phyloP scores from a whole-genome alignment of 208 protist species.

The Borovskyia barvae region DNA sequence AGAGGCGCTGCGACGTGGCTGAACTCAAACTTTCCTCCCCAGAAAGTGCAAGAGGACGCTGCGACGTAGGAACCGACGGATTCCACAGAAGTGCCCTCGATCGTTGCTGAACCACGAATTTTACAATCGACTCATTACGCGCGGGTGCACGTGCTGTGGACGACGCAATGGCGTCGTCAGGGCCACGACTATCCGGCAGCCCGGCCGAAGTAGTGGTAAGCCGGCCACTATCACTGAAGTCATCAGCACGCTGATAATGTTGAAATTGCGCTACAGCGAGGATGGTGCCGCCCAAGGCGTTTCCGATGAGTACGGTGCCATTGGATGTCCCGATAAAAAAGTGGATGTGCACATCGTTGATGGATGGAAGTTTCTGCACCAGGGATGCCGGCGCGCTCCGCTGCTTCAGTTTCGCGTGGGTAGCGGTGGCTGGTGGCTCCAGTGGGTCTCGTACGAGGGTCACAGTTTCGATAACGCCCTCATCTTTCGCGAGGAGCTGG shows the following conservation, averaged over 20 bases:
- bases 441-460: constrained; percentile 46
- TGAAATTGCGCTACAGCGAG: constrained; percentile 73
- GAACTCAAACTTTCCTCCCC: no score
- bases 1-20: background rate
- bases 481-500: constrained; percentile 58
- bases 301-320: constrained; percentile 74
- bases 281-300: constrained; percentile 78
- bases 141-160: background rate
- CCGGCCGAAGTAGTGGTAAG: constrained; percentile 6
- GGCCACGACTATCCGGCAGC: background rate
- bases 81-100: constrained; percentile 28
- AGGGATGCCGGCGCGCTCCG: background rate
- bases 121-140: constrained; percentile 45
- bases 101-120: constrained; percentile 45
- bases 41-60: no score
- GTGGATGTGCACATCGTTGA: constrained; percentile 51
- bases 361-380: background rate
- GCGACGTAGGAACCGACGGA: constrained; percentile 13
- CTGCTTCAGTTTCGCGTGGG: background rate
- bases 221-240: constrained; percentile 1
- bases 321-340: constrained; percentile 85
- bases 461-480: constrained; percentile 64
- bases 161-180: background rate
- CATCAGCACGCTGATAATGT: constrained; percentile 18
- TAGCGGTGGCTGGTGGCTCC: background rate